Percentiles rank a stretch among this genome's conserved stretches.
phyloP scores from a whole-genome alignment of 805 yeast genomes.

The Wickerhamomyces silvicola region DNA sequence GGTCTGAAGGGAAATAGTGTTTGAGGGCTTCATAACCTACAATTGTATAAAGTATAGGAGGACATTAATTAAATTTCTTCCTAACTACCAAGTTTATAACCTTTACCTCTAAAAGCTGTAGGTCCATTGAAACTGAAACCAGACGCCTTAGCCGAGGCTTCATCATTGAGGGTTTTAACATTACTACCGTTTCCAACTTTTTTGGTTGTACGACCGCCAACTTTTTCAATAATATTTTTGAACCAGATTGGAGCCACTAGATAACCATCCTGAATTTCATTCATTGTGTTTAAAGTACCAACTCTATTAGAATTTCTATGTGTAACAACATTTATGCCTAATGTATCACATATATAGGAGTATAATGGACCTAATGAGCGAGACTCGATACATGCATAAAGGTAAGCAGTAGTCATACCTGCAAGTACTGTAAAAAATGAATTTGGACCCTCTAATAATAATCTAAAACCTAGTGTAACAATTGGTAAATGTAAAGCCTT shows the following conservation, averaged over 20 bases:
- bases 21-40: too few species aligned
- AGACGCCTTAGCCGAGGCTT: conserved; percentile 10
- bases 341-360: conserved; percentile 18
- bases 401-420: conserved; percentile 52
- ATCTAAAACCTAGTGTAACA: conserved; percentile 36
- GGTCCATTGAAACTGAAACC: conserved; percentile 10
- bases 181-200: conserved; percentile 4
- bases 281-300: conserved; percentile 24
- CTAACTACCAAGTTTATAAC: conserved; percentile 29
- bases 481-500: conserved; percentile 54
- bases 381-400: conserved; percentile 56
- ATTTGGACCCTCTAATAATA: conserved; percentile 35
- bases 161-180: conserved; percentile 7
- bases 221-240: conserved; percentile 20
- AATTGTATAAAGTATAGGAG: conserved; percentile 1
- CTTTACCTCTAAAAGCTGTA: conserved; percentile 29
- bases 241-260: conserved; percentile 50
- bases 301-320: conserved; percentile 23
- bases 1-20: neutral
- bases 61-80: conserved; percentile 1
- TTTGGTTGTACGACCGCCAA: conserved; percentile 10
- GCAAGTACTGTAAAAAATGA: conserved; percentile 34
- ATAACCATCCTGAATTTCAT: conserved; percentile 44
- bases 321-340: conserved; percentile 16
- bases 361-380: conserved; percentile 40